Conservation (phyloP, 2,329 filamentous ascomycete species). For the Penicillium nordicum region DNA sequence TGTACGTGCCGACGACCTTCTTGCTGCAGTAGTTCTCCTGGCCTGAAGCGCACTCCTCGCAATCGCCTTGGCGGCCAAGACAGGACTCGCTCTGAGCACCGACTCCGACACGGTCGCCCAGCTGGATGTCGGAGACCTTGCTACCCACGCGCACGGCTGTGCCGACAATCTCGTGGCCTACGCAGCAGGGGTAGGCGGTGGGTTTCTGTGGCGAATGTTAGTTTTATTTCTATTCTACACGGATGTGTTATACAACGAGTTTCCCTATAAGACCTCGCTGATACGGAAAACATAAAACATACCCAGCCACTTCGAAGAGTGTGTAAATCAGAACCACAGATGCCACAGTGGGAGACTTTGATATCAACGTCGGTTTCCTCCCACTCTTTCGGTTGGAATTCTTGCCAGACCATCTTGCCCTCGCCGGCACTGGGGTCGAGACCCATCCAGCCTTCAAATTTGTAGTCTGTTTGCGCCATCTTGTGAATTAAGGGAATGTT, state of each 20-base stretch:
- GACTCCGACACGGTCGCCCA: slow-evolving; percentile 49
- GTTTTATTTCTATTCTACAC: not conserved
- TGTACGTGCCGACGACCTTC: slow-evolving; percentile 33
- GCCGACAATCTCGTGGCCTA: slow-evolving; percentile 66
- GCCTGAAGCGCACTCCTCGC: slow-evolving; percentile 52
- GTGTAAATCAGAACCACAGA: slow-evolving; percentile 63
- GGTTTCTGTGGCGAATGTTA: slow-evolving; percentile 24
- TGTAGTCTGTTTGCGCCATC: slow-evolving; percentile 41
- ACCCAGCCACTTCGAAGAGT: slow-evolving; percentile 51
- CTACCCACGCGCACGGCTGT: slow-evolving; percentile 56
- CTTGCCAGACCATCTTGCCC: slow-evolving; percentile 55
- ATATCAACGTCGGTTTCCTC: slow-evolving; percentile 65
- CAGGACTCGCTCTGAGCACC: slow-evolving; percentile 61
- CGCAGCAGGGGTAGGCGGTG: slow-evolving; percentile 46
- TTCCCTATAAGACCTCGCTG: not conserved
- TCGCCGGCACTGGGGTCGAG: slow-evolving; percentile 48
- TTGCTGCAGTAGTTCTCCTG: slow-evolving; percentile 37
- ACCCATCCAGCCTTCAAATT: slow-evolving; percentile 58
- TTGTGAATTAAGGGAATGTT: not conserved
- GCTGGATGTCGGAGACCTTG: slow-evolving; percentile 32
- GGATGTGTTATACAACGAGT: not conserved
- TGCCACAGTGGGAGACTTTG: slow-evolving; percentile 60
- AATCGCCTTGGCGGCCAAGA: slow-evolving; percentile 42
- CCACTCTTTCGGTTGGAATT: slow-evolving; percentile 63
- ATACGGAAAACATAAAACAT: slow-evolving; percentile 5